phyloP scores from a whole-genome alignment of 2,329 filamentous ascomycete species.

The Bimuria novae-zelandiae region DNA sequence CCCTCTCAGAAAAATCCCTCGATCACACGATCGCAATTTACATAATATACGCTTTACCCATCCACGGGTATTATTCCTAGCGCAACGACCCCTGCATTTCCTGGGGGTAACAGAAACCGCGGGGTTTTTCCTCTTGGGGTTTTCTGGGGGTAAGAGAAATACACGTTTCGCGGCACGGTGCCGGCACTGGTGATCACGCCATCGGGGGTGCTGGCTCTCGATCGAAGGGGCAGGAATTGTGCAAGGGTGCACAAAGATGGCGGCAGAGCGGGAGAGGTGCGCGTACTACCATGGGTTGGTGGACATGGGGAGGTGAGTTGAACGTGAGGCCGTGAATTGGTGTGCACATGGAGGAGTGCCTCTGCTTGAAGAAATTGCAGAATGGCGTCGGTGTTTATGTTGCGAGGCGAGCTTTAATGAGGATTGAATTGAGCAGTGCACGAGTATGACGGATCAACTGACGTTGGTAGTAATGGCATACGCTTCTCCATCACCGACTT shows the following conservation, averaged over 20 bases:
- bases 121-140: conserved; percentile 4
- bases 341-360: too few relatives aligned
- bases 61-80: too few relatives aligned
- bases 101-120: conserved; percentile 21
- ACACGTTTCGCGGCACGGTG: conserved; percentile 24
- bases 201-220: neutral
- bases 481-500: conserved; percentile 88
- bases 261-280: conserved; percentile 21
- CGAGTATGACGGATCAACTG: neutral
- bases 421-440: too few relatives aligned
- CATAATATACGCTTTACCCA: conserved; percentile 31
- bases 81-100: conserved; percentile 18
- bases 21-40: conserved; percentile 26
- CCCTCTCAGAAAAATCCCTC: conserved; percentile 19
- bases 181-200: conserved; percentile 5
- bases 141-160: conserved; percentile 17
- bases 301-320: conserved; percentile 39
- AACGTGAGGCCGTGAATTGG: too few relatives aligned
- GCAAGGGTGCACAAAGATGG: too few relatives aligned
- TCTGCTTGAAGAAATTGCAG: too few relatives aligned
- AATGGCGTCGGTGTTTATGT: neutral
- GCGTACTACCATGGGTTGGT: conserved; percentile 39
- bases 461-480: conserved; percentile 76
- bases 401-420: too few relatives aligned
- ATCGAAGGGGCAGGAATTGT: conserved; percentile 18